Percentiles rank a stretch among this genome's conserved stretches.
Conservation (phyloP, 1,284 basidiomycete genomes). For the Anthracocystis walkeri region DNA sequence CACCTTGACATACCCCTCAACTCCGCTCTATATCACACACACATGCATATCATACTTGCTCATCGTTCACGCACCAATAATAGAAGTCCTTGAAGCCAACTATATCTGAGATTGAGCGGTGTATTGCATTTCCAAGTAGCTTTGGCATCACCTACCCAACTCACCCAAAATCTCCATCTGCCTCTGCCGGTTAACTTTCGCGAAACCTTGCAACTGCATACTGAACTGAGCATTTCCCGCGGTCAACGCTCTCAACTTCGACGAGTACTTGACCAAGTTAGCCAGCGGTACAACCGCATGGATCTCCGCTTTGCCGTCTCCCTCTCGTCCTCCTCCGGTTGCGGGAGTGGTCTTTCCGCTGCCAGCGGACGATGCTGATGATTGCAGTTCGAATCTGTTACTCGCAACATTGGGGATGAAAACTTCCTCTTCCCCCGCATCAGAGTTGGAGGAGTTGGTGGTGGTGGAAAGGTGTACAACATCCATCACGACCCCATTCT, state of each 20-base stretch:
- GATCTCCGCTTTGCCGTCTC: constrained; percentile 52
- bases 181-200: constrained; percentile 68
- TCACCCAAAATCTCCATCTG: constrained; percentile 58
- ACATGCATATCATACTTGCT: too few species aligned
- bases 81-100: too few species aligned
- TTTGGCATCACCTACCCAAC: constrained; percentile 31
- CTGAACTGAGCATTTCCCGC: constrained; percentile 85
- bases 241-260: constrained; percentile 80
- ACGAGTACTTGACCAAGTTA: constrained; percentile 83
- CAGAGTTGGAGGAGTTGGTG: constrained; percentile 60
- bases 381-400: constrained; percentile 75
- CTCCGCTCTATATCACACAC: background rate
- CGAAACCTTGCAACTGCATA: constrained; percentile 81
- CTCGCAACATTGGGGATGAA: constrained; percentile 78
- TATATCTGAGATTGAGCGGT: too few species aligned
- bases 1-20: background rate
- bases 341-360: constrained; percentile 49
- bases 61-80: too few species aligned
- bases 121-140: too few species aligned
- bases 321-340: constrained; percentile 31
- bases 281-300: constrained; percentile 78
- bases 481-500: constrained; percentile 58
- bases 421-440: constrained; percentile 73
- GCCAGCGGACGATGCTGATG: constrained; percentile 69
- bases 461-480: constrained; percentile 68